Percentiles rank a stretch among this genome's conserved stretches.
phyloP scores from a whole-genome alignment of 2,329 filamentous ascomycete genomes.

The Hypomyces perniciosus region DNA sequence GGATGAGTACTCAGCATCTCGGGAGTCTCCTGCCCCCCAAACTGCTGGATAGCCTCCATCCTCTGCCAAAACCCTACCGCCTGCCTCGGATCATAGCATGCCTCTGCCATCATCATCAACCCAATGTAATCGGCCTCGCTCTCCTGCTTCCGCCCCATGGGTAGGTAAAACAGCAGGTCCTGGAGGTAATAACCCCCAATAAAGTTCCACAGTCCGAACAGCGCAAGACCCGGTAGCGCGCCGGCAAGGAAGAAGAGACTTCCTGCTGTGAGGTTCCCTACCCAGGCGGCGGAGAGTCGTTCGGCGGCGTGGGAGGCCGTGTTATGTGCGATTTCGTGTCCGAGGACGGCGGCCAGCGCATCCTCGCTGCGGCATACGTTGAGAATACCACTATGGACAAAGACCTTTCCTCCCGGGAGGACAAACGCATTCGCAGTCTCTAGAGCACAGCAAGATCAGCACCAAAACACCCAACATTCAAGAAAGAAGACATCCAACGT shows the following conservation, averaged over 20 bases:
- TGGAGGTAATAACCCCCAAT: constrained; percentile 43
- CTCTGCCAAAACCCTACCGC: constrained; percentile 62
- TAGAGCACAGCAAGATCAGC: constrained; percentile 14
- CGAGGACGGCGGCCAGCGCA: constrained; percentile 67
- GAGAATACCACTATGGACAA: constrained; percentile 69
- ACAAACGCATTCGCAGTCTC: constrained; percentile 68
- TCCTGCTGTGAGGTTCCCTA: constrained; percentile 46
- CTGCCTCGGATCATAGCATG: constrained; percentile 65
- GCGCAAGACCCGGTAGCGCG: constrained; percentile 33
- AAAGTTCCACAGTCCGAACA: constrained; percentile 36
- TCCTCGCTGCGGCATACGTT: constrained; percentile 61
- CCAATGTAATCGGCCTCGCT: constrained; percentile 77
- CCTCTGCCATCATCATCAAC: constrained; percentile 75
- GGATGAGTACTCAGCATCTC: constrained; percentile 75
- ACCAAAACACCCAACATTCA: not conserved
- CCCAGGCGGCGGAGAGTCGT: constrained; percentile 48
- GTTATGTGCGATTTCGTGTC: constrained; percentile 76
- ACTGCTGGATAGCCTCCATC: constrained; percentile 50
- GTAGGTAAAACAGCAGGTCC: constrained; percentile 59
- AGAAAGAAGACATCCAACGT: constrained; percentile 17
- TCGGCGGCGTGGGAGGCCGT: constrained; percentile 64
- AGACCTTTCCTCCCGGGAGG: constrained; percentile 72
- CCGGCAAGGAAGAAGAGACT: constrained; percentile 45
- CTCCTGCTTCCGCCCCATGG: constrained; percentile 66
- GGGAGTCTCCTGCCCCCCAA: constrained; percentile 45